Evolutionary conservation across 2,329 filamentous ascomycete genomes (phyloP).

Genomic region (Elsinoe necatrix): DNA sequence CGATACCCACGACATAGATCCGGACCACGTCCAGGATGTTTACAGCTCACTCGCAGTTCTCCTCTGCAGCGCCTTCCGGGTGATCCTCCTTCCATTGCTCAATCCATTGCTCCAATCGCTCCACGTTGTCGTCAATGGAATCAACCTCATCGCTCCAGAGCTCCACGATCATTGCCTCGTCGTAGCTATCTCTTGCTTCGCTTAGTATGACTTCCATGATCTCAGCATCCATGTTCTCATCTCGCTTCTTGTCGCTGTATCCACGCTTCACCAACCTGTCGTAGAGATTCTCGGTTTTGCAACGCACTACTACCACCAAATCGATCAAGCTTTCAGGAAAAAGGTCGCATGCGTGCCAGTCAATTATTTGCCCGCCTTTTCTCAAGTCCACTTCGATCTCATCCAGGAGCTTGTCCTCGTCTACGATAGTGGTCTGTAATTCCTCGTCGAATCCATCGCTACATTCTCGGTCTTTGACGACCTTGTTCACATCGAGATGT

Average conservation of each 20-base stretch:
- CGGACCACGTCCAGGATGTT: not conserved
- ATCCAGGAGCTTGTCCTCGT: constrained; percentile 94
- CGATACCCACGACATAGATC: constrained; percentile 10
- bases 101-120: constrained; percentile 74
- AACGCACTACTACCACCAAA: constrained; percentile 82
- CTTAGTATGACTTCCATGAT: constrained; percentile 93
- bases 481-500: constrained; percentile 80
- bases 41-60: constrained; percentile 21
- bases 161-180: constrained; percentile 80
- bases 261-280: constrained; percentile 72
- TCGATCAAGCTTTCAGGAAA: constrained; percentile 94
- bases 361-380: constrained; percentile 76
- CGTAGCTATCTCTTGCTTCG: constrained; percentile 81
- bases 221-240: constrained; percentile 94
- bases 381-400: constrained; percentile 74
- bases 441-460: constrained; percentile 81
- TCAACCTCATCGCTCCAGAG: constrained; percentile 71
- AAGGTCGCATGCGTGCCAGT: constrained; percentile 96
- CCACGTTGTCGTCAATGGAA: constrained; percentile 82
- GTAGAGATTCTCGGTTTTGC: constrained; percentile 70
- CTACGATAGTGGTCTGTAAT: constrained; percentile 81
- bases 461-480: constrained; percentile 81
- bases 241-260: constrained; percentile 77
- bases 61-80: constrained; percentile 25
- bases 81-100: constrained; percentile 71